Base-by-base conservation (phyloP, 768 basidiomycete genomes). In the Tulasnella sp. region DNA sequence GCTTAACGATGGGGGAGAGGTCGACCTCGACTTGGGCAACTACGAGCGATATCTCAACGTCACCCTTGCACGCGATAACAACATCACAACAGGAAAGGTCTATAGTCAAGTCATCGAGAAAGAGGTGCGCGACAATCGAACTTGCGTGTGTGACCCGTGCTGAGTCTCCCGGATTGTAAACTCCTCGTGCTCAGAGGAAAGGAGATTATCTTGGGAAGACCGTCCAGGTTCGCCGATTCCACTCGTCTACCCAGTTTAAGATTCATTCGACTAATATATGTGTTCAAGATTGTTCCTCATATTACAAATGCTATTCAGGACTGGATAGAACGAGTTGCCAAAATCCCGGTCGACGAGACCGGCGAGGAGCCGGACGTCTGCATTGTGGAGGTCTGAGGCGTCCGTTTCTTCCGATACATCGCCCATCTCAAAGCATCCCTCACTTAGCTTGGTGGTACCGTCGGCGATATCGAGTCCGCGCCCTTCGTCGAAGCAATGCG, bases 401-500 rank as follows among this genome's bases (percentile, higher is more conserved):
- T 40, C 41, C 8, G 40, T 32, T 32, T 26, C 36, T 67, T 40
- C 22, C 9, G 59, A 4, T 68, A 42, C 22, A 16, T 36, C 5
- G 1, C 14, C 64, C 19, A 35, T 66, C 34, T 42, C 59, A 68
- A 19, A 44, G 39, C 17, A 34, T 34, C 19, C 69, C 26, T 39
- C n/a, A 17, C 71, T n/a, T 74, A 95, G 94, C 90, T 99, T 74
- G 96, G 96, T 71, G 96, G 96, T 26, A 99, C 96, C 0, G 96
- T 99, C 17, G 96, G 96, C 62, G 96, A 99, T 77, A 99, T 99
- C 79, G 96, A 99, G 77, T 97, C 94, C 6, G 95, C 95, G 3
- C 96, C 96, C 2, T 99, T 99, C 80, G 85, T 99, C 62, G 96
- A 99, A 80, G 96, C 96, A 0, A 95, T 99, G 91, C 89, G 96